Evolutionary conservation across 345 rosid species (phyloP).

Genomic region (Gossypium ekmanianum): DNA sequence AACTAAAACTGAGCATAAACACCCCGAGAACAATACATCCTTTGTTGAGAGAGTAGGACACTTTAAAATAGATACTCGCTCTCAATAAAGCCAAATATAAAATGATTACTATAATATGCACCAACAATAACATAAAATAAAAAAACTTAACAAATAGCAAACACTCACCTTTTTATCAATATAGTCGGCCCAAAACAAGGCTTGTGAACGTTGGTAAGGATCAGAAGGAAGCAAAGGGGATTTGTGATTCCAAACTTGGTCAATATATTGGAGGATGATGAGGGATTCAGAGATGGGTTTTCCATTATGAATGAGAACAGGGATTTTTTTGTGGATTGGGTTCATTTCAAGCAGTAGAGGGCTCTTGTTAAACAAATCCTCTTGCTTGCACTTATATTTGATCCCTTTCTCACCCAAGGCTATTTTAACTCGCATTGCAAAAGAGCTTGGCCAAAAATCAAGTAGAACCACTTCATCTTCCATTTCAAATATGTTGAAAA

Average conservation of each 20-base stretch:
- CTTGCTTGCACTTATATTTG: slow-evolving; percentile 9
- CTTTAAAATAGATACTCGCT: too few species aligned
- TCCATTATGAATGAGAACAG: slow-evolving; percentile 10
- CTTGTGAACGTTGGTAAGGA: slow-evolving; percentile 7
- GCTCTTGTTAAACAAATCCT: slow-evolving; percentile 10
- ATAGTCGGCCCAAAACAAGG: slow-evolving; percentile 7
- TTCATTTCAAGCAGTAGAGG: background rate
- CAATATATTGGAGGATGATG: slow-evolving; percentile 5
- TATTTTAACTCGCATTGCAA: slow-evolving; percentile 9
- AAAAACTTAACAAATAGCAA: background rate
- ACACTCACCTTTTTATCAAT: background rate
- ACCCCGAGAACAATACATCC: accelerated
- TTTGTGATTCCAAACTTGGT: slow-evolving; percentile 12
- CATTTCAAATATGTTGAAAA: background rate
- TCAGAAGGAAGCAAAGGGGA: slow-evolving; percentile 7
- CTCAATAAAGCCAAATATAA: too few species aligned
- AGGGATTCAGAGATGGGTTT: slow-evolving; percentile 13
- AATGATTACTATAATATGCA: too few species aligned
- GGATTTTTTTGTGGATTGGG: slow-evolving; percentile 6
- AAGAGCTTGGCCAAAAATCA: slow-evolving; percentile 8
- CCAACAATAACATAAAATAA: too few species aligned
- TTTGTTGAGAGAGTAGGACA: too few species aligned
- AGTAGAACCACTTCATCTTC: slow-evolving; percentile 5
- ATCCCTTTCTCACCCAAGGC: slow-evolving; percentile 9
- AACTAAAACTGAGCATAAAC: too few species aligned